Evolutionary conservation across 257 asterid genomes (phyloP).

Genomic region (Echium plantagineum): DNA sequence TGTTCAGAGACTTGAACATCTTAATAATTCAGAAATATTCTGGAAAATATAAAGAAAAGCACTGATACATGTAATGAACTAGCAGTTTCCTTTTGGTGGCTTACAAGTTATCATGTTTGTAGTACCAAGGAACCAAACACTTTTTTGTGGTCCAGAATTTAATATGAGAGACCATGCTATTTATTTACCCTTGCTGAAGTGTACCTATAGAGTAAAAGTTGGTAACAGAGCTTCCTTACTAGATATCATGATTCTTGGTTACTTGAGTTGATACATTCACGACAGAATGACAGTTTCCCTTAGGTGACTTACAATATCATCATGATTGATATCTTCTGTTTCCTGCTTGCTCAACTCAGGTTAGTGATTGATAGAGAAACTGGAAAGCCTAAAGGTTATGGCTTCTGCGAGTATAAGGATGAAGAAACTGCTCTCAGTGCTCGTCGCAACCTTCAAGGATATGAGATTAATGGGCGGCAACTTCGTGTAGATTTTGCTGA

Average conservation of each 20-base stretch:
- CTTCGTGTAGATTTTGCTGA: slow-evolving; percentile 94
- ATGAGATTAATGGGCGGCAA: slow-evolving; percentile 87
- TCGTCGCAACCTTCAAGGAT: slow-evolving; percentile 88
- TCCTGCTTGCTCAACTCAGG: slow-evolving; percentile 22
- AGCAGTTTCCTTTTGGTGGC: too few relatives aligned
- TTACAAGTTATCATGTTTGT: too few relatives aligned
- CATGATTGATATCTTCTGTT: background rate
- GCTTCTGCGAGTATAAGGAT: slow-evolving; percentile 94
- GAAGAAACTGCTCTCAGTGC: slow-evolving; percentile 96
- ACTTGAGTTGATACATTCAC: background rate
- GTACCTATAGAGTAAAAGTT: too few relatives aligned
- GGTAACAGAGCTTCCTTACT: background rate
- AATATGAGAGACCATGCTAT: too few relatives aligned
- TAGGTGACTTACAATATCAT: background rate
- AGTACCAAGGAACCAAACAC: too few relatives aligned
- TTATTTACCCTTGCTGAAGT: too few relatives aligned
- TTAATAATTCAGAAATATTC: too few relatives aligned
- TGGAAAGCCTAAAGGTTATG: slow-evolving; percentile 95
- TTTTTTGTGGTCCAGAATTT: too few relatives aligned
- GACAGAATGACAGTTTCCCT: background rate
- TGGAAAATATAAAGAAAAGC: too few relatives aligned
- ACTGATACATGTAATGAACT: too few relatives aligned
- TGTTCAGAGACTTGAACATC: too few relatives aligned
- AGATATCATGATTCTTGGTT: background rate
- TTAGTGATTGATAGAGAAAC: slow-evolving; percentile 92